phyloP scores from a whole-genome alignment of 345 rosid genomes.

The Eutrema heterophyllum region DNA sequence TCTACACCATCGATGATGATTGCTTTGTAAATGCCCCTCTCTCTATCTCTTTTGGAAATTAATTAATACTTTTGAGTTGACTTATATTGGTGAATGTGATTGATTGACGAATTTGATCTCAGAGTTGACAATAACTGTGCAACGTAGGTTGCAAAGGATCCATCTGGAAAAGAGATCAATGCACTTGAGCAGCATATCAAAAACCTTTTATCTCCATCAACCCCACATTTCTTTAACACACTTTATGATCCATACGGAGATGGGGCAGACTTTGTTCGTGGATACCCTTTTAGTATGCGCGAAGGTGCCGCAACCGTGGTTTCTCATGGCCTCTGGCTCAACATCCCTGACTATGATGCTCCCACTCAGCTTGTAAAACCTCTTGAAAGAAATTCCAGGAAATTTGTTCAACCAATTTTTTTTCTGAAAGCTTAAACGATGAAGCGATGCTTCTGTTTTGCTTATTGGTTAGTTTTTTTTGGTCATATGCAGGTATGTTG shows the following conservation, averaged over 20 bases:
- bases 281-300: slow-evolving; percentile 82
- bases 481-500: slow-evolving; percentile 53
- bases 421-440: not conserved
- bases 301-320: slow-evolving; percentile 76
- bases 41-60: not conserved
- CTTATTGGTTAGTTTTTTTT: slow-evolving; percentile 4
- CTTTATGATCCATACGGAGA: slow-evolving; percentile 71
- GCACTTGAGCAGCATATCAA: slow-evolving; percentile 81
- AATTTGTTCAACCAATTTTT: slow-evolving; percentile 8
- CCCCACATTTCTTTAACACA: slow-evolving; percentile 81
- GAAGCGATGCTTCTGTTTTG: not conserved
- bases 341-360: slow-evolving; percentile 92
- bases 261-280: slow-evolving; percentile 86
- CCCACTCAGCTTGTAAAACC: slow-evolving; percentile 94
- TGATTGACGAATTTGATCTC: not conserved
- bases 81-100: not conserved
- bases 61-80: not conserved
- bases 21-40: slow-evolving; percentile 44
- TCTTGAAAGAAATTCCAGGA: slow-evolving; percentile 76
- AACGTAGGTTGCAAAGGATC: slow-evolving; percentile 77
- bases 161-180: slow-evolving; percentile 70
- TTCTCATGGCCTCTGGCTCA: slow-evolving; percentile 92
- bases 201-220: slow-evolving; percentile 64
- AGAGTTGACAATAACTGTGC: not conserved
- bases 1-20: slow-evolving; percentile 62